Evolutionary conservation across 2,329 filamentous ascomycete genomes (phyloP), one percentile per base, ranked within the genome.

Genomic region (Nemania bipapillata): DNA sequence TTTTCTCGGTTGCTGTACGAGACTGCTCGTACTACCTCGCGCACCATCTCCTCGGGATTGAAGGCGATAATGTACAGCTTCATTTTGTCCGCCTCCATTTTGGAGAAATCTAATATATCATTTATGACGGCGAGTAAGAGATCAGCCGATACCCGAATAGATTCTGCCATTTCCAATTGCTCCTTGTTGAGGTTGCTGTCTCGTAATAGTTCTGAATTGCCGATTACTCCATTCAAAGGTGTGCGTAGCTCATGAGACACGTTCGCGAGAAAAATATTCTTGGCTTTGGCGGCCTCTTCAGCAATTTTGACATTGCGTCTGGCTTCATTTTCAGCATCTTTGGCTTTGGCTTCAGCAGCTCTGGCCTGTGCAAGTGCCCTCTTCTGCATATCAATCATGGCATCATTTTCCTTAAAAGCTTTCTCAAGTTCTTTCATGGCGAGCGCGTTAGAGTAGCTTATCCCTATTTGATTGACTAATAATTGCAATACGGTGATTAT

Each of bases 51-150:
- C 72, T 87, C 85, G 0, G 89, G 87, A 72, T 89, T 90, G 80
- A 91, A 91, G 7, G 88, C 87, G 63, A 89, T 90, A 67, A 90
- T 86, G 77, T 92, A 92, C 1, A 94, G 87, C 77, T 96, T 93
- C 83, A 97, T 90, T 78, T 93, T 91, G 74, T 94, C 92, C 2
- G 92, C 93, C 78, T 97, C 93, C 83, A 96, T 93, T 80, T 97
- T 96, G 30, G 94, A 97, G 78, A 97, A 96, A 80, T 98, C 95
- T 4, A 97, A 84, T 61, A 97, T 97, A 77, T 98, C 95, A 77
- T 97, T 97, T 81, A 97, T 97, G 55, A 97, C 93, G 0, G 94
- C 96, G 28, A 97, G 84, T 15, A 97, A 82, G 17, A 96, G 89
- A 77, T 97, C 94, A 0, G 93, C 93, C 56, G 92, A 96, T 35